Conservation (phyloP, 2,329 filamentous ascomycete genomes). For the Neodidymelliopsis sp. region DNA sequence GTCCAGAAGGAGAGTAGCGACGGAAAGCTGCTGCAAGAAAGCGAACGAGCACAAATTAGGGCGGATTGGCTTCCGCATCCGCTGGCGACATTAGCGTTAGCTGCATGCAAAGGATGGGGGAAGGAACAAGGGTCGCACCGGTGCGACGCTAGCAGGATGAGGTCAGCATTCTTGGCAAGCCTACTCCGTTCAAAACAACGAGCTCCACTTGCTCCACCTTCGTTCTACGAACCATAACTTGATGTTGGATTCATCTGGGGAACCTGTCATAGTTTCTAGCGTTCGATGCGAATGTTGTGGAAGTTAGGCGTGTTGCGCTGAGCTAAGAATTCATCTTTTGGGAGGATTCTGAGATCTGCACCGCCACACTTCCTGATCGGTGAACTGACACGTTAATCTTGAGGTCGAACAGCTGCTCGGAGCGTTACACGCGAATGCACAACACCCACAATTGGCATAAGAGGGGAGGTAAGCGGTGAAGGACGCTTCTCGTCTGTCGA, state of each 20-base stretch:
- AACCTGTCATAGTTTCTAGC: neutral
- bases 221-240: too few species aligned
- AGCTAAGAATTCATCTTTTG: neutral
- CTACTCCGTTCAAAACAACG: neutral
- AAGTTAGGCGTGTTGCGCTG: neutral
- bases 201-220: too few species aligned
- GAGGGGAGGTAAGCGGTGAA: neutral
- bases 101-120: conserved; percentile 13
- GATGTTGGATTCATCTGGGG: too few species aligned
- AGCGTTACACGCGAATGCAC: conserved; percentile 1
- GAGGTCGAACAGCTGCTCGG: conserved; percentile 15
- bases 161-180: conserved; percentile 3
- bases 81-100: conserved; percentile 18
- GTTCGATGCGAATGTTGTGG: neutral
- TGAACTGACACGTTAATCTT: conserved; percentile 12
- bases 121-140: conserved; percentile 11
- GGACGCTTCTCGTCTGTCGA: neutral
- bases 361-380: conserved; percentile 14
- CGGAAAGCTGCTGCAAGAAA: conserved; percentile 1
- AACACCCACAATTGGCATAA: neutral
- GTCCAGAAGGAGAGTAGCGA: conserved; percentile 1
- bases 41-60: conserved; percentile 16
- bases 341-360: conserved; percentile 8
- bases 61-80: conserved; percentile 16
- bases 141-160: neutral